Conservation (phyloP, 2,329 filamentous ascomycete species). For the Ascochyta pisi region DNA sequence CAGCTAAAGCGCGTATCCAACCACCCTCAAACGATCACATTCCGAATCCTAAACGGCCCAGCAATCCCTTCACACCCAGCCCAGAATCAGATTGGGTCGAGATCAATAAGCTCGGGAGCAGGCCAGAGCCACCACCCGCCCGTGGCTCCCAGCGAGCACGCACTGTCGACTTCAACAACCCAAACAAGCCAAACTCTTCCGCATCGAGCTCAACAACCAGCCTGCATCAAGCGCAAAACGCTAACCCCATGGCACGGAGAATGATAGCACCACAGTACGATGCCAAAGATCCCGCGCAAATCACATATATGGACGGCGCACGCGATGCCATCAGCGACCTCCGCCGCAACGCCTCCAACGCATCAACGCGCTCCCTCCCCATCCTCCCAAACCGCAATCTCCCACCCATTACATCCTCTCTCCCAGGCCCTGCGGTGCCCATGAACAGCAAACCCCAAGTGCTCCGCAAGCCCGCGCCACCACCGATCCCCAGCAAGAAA, state of each 20-base stretch:
- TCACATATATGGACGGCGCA: slow-evolving; percentile 30
- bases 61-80: slow-evolving; percentile 80
- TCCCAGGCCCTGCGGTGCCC: not conserved
- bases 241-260: slow-evolving; percentile 37
- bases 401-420: slow-evolving; percentile 12
- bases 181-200: slow-evolving; percentile 11
- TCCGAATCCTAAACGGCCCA: slow-evolving; percentile 74
- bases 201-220: slow-evolving; percentile 28
- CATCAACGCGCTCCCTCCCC: slow-evolving; percentile 44
- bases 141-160: slow-evolving; percentile 39
- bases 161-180: slow-evolving; percentile 40
- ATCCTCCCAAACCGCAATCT: slow-evolving; percentile 15
- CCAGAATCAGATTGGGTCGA: slow-evolving; percentile 85
- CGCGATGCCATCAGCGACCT: slow-evolving; percentile 29
- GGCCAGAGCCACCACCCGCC: slow-evolving; percentile 43
- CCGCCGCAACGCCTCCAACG: slow-evolving; percentile 30
- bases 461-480: slow-evolving; percentile 43
- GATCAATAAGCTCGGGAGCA: slow-evolving; percentile 40
- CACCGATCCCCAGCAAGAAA: slow-evolving; percentile 45
- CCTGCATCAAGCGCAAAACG: slow-evolving; percentile 21
- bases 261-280: slow-evolving; percentile 42
- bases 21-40: slow-evolving; percentile 69
- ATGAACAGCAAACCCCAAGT: slow-evolving; percentile 30
- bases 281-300: slow-evolving; percentile 28
- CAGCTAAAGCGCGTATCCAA: slow-evolving; percentile 74